phyloP scores from a whole-genome alignment of 140 eudicot genomes.

The Cichorium intybus region DNA sequence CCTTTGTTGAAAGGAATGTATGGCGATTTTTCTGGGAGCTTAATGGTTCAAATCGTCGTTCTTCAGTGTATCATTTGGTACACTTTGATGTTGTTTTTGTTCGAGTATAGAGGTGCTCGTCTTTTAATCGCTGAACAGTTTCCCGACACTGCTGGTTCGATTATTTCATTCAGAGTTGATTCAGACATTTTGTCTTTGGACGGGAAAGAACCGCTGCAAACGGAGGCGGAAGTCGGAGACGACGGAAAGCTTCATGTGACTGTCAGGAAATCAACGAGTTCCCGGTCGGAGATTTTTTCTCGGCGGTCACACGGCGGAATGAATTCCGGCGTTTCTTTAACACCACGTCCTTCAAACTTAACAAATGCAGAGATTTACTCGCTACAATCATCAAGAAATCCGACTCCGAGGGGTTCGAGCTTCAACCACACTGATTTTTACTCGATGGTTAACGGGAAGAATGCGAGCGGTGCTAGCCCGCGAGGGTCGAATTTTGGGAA shows the following conservation, averaged over 20 bases:
- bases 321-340: slow-evolving; percentile 53
- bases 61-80: slow-evolving; percentile 95
- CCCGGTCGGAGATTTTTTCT: slow-evolving; percentile 74
- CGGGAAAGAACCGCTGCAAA: slow-evolving; percentile 89
- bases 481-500: slow-evolving; percentile 60
- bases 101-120: slow-evolving; percentile 89
- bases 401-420: slow-evolving; percentile 87
- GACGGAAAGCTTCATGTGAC: slow-evolving; percentile 92
- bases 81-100: slow-evolving; percentile 83
- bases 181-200: slow-evolving; percentile 75
- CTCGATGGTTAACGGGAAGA: slow-evolving; percentile 77
- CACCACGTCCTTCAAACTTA: slow-evolving; percentile 79
- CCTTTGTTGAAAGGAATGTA: slow-evolving; percentile 93
- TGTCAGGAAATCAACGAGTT: slow-evolving; percentile 81
- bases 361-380: slow-evolving; percentile 93
- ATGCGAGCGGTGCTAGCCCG: slow-evolving; percentile 51
- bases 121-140: slow-evolving; percentile 84
- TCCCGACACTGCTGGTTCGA: slow-evolving; percentile 88
- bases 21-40: slow-evolving; percentile 75
- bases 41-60: slow-evolving; percentile 94
- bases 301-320: slow-evolving; percentile 69
- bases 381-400: slow-evolving; percentile 81
- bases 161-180: slow-evolving; percentile 74
- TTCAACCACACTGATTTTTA: slow-evolving; percentile 78
- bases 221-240: slow-evolving; percentile 85